A percentile compares a stretch with the other conserved stretches of the same genome.
phyloP scores from a whole-genome alignment of 2,329 filamentous ascomycete genomes.

The Esteya vermicola region DNA sequence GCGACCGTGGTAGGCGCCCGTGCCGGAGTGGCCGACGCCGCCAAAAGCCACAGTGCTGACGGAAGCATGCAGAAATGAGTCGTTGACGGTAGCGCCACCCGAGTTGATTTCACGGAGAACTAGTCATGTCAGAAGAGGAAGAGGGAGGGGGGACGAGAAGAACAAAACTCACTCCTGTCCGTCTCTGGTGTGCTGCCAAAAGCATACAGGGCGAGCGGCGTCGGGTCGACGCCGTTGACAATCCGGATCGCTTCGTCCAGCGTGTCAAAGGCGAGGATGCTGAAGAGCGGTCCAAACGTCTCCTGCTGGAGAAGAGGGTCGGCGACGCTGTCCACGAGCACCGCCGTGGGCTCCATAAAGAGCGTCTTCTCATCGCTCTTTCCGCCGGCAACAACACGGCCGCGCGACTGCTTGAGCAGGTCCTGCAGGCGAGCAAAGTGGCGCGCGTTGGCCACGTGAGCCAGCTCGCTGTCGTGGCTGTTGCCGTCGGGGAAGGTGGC shows the following conservation, averaged over 20 bases:
- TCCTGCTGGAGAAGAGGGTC: constrained; percentile 73
- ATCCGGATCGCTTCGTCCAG: constrained; percentile 77
- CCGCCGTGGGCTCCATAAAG: constrained; percentile 85
- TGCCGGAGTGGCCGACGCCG: constrained; percentile 67
- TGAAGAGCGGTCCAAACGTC: constrained; percentile 85
- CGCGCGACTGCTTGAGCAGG: constrained; percentile 74
- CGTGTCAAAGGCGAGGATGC: constrained; percentile 61
- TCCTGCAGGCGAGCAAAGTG: constrained; percentile 76
- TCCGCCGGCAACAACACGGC: constrained; percentile 79
- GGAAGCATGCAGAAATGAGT: constrained; percentile 30
- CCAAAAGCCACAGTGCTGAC: constrained; percentile 66
- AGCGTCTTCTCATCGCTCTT: constrained; percentile 64
- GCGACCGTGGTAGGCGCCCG: constrained; percentile 64
- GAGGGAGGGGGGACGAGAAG: neutral
- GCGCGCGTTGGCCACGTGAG: constrained; percentile 63
- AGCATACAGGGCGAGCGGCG: constrained; percentile 69
- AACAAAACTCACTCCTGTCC: constrained; percentile 40
- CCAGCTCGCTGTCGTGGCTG: constrained; percentile 67
- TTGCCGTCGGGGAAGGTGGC: constrained; percentile 75
- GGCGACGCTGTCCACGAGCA: constrained; percentile 61
- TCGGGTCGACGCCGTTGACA: constrained; percentile 68
- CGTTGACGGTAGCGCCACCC: constrained; percentile 54
- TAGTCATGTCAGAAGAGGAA: constrained; percentile 13
- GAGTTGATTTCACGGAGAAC: constrained; percentile 50
- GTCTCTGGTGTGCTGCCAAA: constrained; percentile 75